Base-by-base conservation (phyloP, 2,329 filamentous ascomycete species). In the Colletotrichum higginsianum region DNA sequence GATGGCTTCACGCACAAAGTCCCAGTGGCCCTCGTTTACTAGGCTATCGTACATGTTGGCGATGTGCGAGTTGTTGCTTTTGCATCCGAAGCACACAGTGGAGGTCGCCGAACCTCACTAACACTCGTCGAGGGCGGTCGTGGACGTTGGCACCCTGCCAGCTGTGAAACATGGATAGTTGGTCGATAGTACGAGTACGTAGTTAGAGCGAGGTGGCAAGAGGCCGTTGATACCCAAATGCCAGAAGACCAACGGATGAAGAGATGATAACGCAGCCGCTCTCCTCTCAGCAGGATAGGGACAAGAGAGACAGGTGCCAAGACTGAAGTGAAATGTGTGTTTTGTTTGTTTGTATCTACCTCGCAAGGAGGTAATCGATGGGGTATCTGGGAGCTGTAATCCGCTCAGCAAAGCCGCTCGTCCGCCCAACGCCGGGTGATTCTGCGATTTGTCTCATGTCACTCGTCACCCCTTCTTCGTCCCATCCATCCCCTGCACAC, bases 381-480 rank as follows among this genome's bases (percentile, higher is more conserved):
- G 67, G 67, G 68, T 71, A 71, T 71, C 68, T 63, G 65, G 58
- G 56, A 62, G 68, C 62, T 70, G 16, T 57, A 35, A 67, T 55
- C 49, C 67, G 67, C 67, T 67, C 68, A 58, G 68, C 68, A 68
- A 71, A 71, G 64, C 58, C 44, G 38, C 68, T 68, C 52, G 58
- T 68, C 52, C 68, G 64, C 68, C 64, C 65, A 71, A 71, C 68
- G 68, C 68, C 68, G 23, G 52, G n/a, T 58, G 49, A 67, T 35
- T 35, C 9, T 67, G 55, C 52, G 35, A 65, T 49, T 35, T 42
- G 53, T 64, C 56, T 67, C 67, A 21, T 49, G 30, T 61, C 4
- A 61, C 57, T 71, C 50, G 35, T 66, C 23, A 21, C 18, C 18
- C 40, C 53, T 26, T 46, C 18, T 13, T 35, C 38, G 8, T 50